Conservation (phyloP, 805 yeast genomes). For the Nakazawaea populi region DNA sequence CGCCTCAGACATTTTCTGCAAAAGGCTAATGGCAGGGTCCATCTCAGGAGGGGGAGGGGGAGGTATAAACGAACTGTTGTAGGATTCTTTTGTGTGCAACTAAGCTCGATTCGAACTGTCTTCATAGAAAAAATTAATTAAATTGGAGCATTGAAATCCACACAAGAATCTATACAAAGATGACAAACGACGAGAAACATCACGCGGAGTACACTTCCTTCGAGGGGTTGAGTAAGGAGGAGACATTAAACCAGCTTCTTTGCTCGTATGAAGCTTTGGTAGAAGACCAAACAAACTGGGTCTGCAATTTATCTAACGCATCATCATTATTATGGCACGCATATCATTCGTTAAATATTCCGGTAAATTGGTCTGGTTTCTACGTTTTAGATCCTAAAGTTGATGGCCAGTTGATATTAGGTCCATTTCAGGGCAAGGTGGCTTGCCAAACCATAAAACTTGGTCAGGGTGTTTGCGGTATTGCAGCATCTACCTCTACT, state of each 20-base stretch:
- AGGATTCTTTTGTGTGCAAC: too few relatives aligned
- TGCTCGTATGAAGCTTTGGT: slow-evolving; percentile 62
- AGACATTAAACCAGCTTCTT: slow-evolving; percentile 51
- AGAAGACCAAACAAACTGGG: slow-evolving; percentile 71
- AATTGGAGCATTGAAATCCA: not conserved
- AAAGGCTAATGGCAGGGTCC: slow-evolving; percentile 7
- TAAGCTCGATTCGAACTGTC: not conserved
- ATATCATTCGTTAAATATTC: slow-evolving; percentile 49
- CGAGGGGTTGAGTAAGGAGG: slow-evolving; percentile 33
- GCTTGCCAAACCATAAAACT: slow-evolving; percentile 81
- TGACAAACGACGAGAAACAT: slow-evolving; percentile 23
- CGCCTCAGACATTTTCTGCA: slow-evolving; percentile 2
- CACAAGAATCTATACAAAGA: not conserved
- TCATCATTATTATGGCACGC: slow-evolving; percentile 87
- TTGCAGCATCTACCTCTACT: slow-evolving; percentile 51
- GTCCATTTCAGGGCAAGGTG: slow-evolving; percentile 95
- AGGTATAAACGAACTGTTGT: too few relatives aligned
- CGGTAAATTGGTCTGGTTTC: slow-evolving; percentile 93
- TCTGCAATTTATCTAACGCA: slow-evolving; percentile 81
- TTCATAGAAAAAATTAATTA: not conserved
- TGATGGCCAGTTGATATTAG: slow-evolving; percentile 53
- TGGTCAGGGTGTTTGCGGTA: slow-evolving; percentile 91
- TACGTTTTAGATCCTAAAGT: slow-evolving; percentile 47
- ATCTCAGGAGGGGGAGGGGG: not conserved
- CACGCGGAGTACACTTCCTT: slow-evolving; percentile 78